Evolutionary conservation across 148 eudicot genomes (phyloP), one percentile per base, ranked within the genome.

Genomic region (Nyssa sinensis): DNA sequence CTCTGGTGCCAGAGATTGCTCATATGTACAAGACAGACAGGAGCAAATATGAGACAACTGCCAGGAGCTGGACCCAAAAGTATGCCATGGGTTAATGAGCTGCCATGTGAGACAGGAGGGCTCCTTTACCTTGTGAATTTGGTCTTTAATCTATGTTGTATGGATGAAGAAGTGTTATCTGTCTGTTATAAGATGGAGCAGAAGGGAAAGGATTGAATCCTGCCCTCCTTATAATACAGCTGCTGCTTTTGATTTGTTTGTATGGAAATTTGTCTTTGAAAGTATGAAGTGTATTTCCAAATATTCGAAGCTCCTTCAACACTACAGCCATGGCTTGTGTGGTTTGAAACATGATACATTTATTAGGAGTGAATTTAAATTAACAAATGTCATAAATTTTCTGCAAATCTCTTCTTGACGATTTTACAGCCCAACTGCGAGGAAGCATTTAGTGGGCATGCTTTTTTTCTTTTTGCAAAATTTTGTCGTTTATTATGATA

Each of bases 11-110:
- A 0, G 83, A 88, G 82, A 84, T 86, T 67, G 89, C 88, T 60
- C 89, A 88, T 81, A 82, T 88, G 84, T 88, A 86, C 86, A 88
- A 86, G 86, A 74, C 84, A 5, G 89, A 86, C 80, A 69, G 80
- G 73, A 83, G 74, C 79, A 88, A 86, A 70, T 88, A 84, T 29
- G 89, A 84, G 74, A 70, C 80, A 19, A 84, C 86, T 65, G 89
- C 86, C 62, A 73, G 82, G 78, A 88, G 86, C 86, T 82, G 86
- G 88, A 84, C 85, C 64, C 88, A 79, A 71, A 86, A 82, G 78
- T 84, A 86, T 68, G 89, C 89, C 35, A 86, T 88, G 87, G 87
- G 87, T 35, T 84, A 86, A 30, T 7, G 79, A 13, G 67, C 47
- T 44, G 69, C 64, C 61, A 27, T 37, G 51, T 71, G 27, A 12